These are phyloP conservation scores for Colletotrichum truncatum DNA, from an alignment of 2,329 filamentous ascomycete genomes.

Conservation along the genomic window DNA sequence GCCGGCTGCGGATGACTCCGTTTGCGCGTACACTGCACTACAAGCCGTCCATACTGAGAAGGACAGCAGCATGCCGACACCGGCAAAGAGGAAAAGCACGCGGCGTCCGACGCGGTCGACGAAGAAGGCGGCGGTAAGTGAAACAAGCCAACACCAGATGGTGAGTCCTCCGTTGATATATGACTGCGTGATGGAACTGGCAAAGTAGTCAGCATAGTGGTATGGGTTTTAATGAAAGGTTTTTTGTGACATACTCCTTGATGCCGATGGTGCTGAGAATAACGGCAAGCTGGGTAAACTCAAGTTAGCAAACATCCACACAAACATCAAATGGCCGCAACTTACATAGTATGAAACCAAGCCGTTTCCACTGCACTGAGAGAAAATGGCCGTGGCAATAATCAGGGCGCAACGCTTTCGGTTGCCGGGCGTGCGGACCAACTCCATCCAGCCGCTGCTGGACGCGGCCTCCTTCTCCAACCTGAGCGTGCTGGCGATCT, in stretches of 20 bases:
- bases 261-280: constrained; percentile 19
- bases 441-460: constrained; percentile 44
- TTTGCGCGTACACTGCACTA: constrained; percentile 23
- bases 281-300: background rate
- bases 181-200: constrained; percentile 11
- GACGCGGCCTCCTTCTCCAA: constrained; percentile 48
- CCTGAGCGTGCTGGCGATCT: constrained; percentile 47
- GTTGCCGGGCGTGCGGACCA: constrained; percentile 44
- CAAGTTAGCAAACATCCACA: background rate
- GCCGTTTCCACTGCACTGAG: constrained; percentile 31
- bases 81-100: constrained; percentile 30
- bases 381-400: constrained; percentile 45
- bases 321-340: background rate
- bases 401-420: constrained; percentile 32
- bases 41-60: constrained; percentile 38
- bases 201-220: background rate
- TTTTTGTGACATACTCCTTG: constrained; percentile 14
- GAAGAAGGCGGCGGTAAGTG: constrained; percentile 35
- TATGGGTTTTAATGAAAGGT: fast-evolving
- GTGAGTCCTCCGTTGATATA: constrained; percentile 32
- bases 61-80: constrained; percentile 36
- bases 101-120: constrained; percentile 41
- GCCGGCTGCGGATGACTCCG: constrained; percentile 1
- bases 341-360: constrained; percentile 23
- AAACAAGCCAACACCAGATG: constrained; percentile 39